Conservation (phyloP, 2,329 filamentous ascomycete genomes). For the Aspergillus niger region DNA sequence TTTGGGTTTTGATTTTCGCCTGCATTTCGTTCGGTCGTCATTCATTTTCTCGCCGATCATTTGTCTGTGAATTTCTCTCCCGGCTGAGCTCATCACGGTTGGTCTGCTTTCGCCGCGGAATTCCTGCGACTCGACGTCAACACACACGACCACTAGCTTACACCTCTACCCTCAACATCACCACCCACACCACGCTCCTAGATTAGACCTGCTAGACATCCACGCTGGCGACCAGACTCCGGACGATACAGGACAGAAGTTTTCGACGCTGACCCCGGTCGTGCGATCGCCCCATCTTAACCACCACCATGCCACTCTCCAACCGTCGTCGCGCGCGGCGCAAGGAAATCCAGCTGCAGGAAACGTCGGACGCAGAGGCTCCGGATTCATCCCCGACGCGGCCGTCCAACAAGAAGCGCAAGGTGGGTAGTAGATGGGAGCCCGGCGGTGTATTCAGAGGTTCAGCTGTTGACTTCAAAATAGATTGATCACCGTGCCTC, state of each 20-base stretch:
- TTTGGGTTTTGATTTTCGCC: constrained; percentile 12
- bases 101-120: not conserved
- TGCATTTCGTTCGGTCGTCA: constrained; percentile 7
- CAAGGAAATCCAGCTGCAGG: constrained; percentile 48
- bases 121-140: constrained; percentile 1
- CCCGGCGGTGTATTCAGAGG: not conserved
- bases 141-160: not conserved
- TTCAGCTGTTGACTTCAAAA: not conserved
- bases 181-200: not conserved
- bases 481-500: constrained; percentile 41
- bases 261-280: constrained; percentile 7
- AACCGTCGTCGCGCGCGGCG: constrained; percentile 49
- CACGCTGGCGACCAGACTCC: not conserved
- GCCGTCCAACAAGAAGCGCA: constrained; percentile 52
- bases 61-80: constrained; percentile 5
- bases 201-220: constrained; percentile 1
- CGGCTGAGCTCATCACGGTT: not conserved
- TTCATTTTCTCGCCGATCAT: constrained; percentile 2
- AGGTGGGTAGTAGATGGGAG: constrained; percentile 33
- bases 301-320: constrained; percentile 42
- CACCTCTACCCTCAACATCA: not conserved
- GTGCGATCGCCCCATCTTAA: constrained; percentile 3
- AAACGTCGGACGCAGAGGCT: constrained; percentile 48
- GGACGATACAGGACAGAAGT: not conserved
- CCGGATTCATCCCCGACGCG: constrained; percentile 52